Conservation (phyloP, 345 rosid species). For the Syzygium oleosum region DNA sequence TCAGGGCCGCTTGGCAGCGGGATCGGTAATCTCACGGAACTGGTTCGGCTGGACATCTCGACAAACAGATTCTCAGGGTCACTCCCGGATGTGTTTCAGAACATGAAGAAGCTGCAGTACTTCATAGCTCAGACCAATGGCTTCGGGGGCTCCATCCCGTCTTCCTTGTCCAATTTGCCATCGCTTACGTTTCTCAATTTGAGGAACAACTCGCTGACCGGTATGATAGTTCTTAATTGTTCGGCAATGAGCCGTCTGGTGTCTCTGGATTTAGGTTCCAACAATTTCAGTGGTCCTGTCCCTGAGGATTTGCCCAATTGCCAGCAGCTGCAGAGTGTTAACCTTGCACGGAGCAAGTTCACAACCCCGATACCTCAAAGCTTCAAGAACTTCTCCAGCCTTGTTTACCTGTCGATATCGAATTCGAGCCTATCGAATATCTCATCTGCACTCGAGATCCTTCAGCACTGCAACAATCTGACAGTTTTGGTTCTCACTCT, state of each 20-base stretch:
- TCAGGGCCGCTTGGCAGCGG: neutral
- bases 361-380: neutral
- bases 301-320: neutral
- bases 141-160: neutral
- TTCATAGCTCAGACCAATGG: slow-evolving; percentile 2
- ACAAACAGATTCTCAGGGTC: neutral
- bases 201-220: neutral
- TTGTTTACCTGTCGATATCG: neutral
- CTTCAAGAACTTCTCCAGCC: slow-evolving; percentile 1
- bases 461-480: slow-evolving; percentile 11
- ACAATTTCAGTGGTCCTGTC: neutral
- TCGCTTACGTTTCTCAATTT: neutral
- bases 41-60: slow-evolving; percentile 5
- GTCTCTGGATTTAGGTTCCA: neutral
- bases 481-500: neutral
- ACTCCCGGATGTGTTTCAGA: slow-evolving; percentile 2
- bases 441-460: slow-evolving; percentile 6
- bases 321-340: neutral
- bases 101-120: slow-evolving; percentile 3
- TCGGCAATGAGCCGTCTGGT: neutral
- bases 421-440: slow-evolving; percentile 1
- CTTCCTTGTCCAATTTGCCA: neutral
- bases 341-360: neutral
- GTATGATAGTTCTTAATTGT: neutral
- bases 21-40: neutral